Evolutionary conservation across 2,329 filamentous ascomycete species (phyloP), one percentile per base, ranked within the genome.

Genomic region (Colletotrichum cuscutae): DNA sequence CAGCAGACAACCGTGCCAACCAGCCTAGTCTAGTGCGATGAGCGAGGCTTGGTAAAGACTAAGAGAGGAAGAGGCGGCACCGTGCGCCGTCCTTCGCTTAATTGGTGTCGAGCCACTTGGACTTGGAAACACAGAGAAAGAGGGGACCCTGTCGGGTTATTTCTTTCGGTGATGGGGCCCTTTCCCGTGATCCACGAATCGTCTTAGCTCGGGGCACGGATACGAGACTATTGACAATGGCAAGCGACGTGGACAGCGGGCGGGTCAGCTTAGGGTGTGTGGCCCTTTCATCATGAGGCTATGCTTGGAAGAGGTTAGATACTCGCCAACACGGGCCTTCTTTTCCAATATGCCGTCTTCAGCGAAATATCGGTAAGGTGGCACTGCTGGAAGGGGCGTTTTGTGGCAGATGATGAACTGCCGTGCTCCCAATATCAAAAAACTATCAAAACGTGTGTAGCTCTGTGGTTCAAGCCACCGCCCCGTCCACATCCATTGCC

Each of bases 221-320:
- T 61, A 42, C 12, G 60, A 37, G 59, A 61, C 70, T 72, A 72
- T 65, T 61, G 70, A 56, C 66, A 49, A 70, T 61, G 66, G 52
- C 19, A 60, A 46, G 12, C 22, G 13, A 26, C 42, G 52, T 42
- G 46, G 65, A 2, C n/a, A 35, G 13, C 7, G 24, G 8, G 19
- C 5, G 42, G 8, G 42, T 26, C 30, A 15, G 28, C 53, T 24
- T 8, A n/a, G 61, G 30, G 7, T 49, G 37, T 15, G 37, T 42
- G 37, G 9, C 15, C 15, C 15, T 24, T 67, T 12, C 12, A 24
- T 66, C n/a, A 26, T 30, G 26, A 52, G 46, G 22, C 49, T 54
- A 62, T 57, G 24, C 19, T 65, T 28, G 19, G 19, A 32, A 59
- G 12, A 11, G 67, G 67, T 42, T 70, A 65, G 62, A 28, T 24